These are phyloP conservation scores for Candida michaelii DNA, from an alignment of 805 yeast species.

Conservation along the genomic window DNA sequence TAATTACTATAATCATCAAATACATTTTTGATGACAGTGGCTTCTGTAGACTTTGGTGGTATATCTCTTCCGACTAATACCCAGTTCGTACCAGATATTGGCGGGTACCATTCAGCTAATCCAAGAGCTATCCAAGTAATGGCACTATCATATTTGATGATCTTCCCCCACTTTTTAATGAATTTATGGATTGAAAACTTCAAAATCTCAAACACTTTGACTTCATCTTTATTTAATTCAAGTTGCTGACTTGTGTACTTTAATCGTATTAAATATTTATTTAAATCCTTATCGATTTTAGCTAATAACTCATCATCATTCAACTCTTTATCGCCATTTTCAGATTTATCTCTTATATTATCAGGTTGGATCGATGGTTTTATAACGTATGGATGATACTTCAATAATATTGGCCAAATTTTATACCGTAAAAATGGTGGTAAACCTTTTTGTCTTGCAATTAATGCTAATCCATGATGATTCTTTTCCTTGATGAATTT, in stretches of 20 bases:
- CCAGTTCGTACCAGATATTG: slow-evolving; percentile 51
- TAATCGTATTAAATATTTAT: slow-evolving; percentile 56
- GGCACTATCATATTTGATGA: slow-evolving; percentile 77
- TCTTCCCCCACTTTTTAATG: slow-evolving; percentile 72
- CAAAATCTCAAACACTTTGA: slow-evolving; percentile 50
- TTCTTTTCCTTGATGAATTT: slow-evolving; percentile 58
- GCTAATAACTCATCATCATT: slow-evolving; percentile 24
- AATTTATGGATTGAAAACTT: slow-evolving; percentile 65
- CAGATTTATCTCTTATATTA: slow-evolving; percentile 22
- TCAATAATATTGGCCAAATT: slow-evolving; percentile 82
- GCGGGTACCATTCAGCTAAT: slow-evolving; percentile 87
- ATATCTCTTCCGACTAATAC: slow-evolving; percentile 56
- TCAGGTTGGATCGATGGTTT: slow-evolving; percentile 73
- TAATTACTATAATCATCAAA: slow-evolving; percentile 40
- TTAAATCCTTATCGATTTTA: slow-evolving; percentile 55
- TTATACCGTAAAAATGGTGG: slow-evolving; percentile 77
- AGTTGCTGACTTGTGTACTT: slow-evolving; percentile 24
- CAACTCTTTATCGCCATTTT: background rate
- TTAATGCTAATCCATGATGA: slow-evolving; percentile 70
- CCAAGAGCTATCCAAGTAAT: slow-evolving; percentile 87
- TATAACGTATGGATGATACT: slow-evolving; percentile 81
- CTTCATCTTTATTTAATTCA: slow-evolving; percentile 4
- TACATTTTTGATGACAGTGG: slow-evolving; percentile 29
- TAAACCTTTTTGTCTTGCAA: slow-evolving; percentile 81
- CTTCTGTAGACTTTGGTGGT: slow-evolving; percentile 14